Percentiles rank a stretch among this genome's conserved stretches.
Evolutionary conservation across 208 protist genomes (phyloP).

Genomic region (Leishmania martiniquensis): DNA sequence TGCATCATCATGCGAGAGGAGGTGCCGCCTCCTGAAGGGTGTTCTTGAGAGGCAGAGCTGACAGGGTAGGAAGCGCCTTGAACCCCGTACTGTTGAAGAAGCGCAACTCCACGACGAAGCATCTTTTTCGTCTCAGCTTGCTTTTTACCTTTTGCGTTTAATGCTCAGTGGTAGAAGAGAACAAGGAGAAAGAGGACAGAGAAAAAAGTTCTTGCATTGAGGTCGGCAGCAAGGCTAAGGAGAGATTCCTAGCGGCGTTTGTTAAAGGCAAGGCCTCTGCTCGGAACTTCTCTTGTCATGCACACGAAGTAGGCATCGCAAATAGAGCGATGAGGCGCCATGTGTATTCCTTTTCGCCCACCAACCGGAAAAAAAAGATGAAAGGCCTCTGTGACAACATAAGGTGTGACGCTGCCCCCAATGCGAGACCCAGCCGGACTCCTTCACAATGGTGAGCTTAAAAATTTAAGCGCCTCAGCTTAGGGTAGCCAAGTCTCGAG

Average conservation of each 20-base stretch:
- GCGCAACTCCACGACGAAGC: slow-evolving; percentile 25
- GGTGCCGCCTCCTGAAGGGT: neutral
- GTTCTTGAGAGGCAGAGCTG: slow-evolving; percentile 21
- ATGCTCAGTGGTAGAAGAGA: neutral
- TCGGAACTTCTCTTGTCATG: neutral
- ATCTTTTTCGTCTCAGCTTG: slow-evolving; percentile 8
- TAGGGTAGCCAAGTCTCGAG: too few relatives aligned
- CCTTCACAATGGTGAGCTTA: neutral
- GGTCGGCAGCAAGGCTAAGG: neutral
- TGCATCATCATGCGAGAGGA: slow-evolving; percentile 41
- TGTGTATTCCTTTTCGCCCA: neutral
- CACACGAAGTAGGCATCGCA: neutral
- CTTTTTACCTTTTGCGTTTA: slow-evolving; percentile 5
- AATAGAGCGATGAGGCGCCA: neutral
- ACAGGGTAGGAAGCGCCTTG: slow-evolving; percentile 16
- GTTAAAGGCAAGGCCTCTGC: neutral
- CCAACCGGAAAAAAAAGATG: neutral
- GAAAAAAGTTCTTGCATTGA: neutral
- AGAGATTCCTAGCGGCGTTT: neutral
- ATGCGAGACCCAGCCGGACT: neutral
- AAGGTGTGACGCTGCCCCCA: neutral
- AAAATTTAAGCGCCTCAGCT: too few relatives aligned
- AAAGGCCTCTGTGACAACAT: too few relatives aligned
- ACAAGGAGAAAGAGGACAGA: slow-evolving; percentile 1
- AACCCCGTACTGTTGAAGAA: slow-evolving; percentile 26